These are phyloP conservation scores for Auricularia heimuer DNA, from an alignment of 768 basidiomycete species.

Conservation along the genomic window DNA sequence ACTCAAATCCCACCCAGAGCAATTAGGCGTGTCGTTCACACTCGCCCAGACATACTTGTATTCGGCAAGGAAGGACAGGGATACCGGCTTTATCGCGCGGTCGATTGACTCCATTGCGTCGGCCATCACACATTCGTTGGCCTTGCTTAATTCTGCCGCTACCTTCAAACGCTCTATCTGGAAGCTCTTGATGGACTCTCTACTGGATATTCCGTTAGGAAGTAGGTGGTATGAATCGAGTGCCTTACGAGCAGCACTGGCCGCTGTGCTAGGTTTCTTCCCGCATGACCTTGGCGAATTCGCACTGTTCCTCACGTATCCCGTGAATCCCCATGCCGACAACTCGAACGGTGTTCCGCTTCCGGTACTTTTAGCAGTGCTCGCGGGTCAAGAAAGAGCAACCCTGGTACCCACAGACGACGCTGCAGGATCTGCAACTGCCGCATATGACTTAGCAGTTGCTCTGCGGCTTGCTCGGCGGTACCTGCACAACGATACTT, in stretches of 20 bases:
- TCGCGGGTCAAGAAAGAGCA: neutral
- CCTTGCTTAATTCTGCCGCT: constrained; percentile 37
- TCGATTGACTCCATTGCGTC: constrained; percentile 63
- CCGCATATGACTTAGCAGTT: constrained; percentile 66
- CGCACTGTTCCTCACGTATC: constrained; percentile 9
- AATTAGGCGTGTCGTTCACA: constrained; percentile 62
- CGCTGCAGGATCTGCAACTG: constrained; percentile 40
- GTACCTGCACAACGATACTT: constrained; percentile 22
- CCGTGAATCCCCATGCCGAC: neutral
- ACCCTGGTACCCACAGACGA: constrained; percentile 39
- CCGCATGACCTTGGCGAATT: constrained; percentile 2
- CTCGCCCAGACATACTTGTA: constrained; percentile 66
- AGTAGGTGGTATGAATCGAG: neutral
- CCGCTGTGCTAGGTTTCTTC: neutral
- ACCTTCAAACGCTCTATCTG: constrained; percentile 68
- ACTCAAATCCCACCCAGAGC: constrained; percentile 44
- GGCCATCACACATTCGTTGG: constrained; percentile 44
- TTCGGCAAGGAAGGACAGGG: constrained; percentile 53
- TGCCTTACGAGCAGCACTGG: constrained; percentile 3
- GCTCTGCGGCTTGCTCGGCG: constrained; percentile 43
- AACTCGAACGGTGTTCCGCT: constrained; percentile 17
- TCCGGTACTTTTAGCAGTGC: neutral
- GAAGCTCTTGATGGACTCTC: constrained; percentile 39
- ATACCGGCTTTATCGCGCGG: constrained; percentile 62
- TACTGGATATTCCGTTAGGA: constrained; percentile 3